Conservation (phyloP, 73 alveolate species). For the Paraurostyla sp. region DNA sequence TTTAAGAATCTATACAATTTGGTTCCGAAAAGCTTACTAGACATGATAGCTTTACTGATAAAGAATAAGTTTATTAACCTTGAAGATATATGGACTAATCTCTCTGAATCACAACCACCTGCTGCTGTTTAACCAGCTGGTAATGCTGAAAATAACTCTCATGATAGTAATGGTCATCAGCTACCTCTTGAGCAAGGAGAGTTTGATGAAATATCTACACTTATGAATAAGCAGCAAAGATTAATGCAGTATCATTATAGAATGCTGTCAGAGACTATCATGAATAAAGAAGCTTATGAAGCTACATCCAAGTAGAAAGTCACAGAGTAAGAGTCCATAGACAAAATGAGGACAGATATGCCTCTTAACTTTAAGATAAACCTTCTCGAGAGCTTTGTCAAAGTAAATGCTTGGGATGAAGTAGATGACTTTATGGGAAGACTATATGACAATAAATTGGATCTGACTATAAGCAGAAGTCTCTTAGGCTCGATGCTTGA, state of each 20-base stretch:
- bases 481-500: constrained; percentile 39
- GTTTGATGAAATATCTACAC: too few relatives aligned
- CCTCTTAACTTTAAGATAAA: constrained; percentile 30
- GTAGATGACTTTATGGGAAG: constrained; percentile 54
- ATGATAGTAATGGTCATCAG: too few relatives aligned
- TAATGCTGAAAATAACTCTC: too few relatives aligned
- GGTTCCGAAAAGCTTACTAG: constrained; percentile 27
- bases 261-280: neutral
- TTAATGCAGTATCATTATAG: neutral
- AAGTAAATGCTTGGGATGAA: constrained; percentile 53
- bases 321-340: neutral
- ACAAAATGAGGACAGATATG: neutral
- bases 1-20: too few relatives aligned
- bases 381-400: constrained; percentile 58
- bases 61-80: neutral
- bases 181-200: too few relatives aligned
- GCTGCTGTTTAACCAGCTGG: too few relatives aligned
- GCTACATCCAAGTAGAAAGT: neutral
- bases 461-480: constrained; percentile 4
- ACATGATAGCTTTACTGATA: constrained; percentile 19
- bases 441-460: constrained; percentile 36
- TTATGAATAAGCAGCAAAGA: neutral
- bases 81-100: constrained; percentile 66
- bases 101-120: too few relatives aligned
- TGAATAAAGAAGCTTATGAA: constrained; percentile 5